These are phyloP conservation scores for Fusarium miscanthi DNA, from an alignment of 2,329 filamentous ascomycete species.

Conservation along the genomic window DNA sequence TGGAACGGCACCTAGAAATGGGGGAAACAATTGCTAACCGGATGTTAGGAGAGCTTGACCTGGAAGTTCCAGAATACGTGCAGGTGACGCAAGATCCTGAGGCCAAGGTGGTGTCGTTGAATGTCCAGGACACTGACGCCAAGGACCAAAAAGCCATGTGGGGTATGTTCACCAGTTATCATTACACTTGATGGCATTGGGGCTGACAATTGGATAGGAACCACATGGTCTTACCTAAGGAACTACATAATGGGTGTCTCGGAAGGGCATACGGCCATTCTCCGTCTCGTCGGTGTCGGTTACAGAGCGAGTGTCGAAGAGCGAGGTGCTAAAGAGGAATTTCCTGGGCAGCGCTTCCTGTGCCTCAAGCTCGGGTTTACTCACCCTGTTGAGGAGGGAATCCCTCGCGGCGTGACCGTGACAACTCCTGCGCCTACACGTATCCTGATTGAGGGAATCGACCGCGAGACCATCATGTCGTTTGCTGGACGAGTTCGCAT, in stretches of 20 bases:
- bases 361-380: conserved; percentile 96
- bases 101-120: conserved; percentile 72
- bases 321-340: conserved; percentile 78
- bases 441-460: conserved; percentile 86
- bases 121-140: conserved; percentile 73
- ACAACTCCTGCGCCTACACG: conserved; percentile 91
- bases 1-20: background rate
- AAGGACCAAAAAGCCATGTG: conserved; percentile 93
- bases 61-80: conserved; percentile 84
- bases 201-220: conserved; percentile 67
- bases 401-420: conserved; percentile 85
- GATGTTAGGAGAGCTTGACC: conserved; percentile 74
- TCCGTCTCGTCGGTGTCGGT: conserved; percentile 93
- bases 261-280: conserved; percentile 93
- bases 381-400: conserved; percentile 89
- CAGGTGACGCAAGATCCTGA: conserved; percentile 74
- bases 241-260: conserved; percentile 94
- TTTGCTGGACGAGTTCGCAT: conserved; percentile 89
- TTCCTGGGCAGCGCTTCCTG: conserved; percentile 86
- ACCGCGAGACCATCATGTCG: conserved; percentile 87
- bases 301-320: conserved; percentile 91
- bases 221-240: conserved; percentile 87
- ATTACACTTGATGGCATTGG: background rate
- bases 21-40: conserved; percentile 27
- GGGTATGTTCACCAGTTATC: conserved; percentile 67